A percentile compares a stretch with the other conserved stretches of the same genome.
These are phyloP conservation scores for Penicillium taxi DNA, from an alignment of 495 filamentous ascomycete species.

Conservation along the genomic window DNA sequence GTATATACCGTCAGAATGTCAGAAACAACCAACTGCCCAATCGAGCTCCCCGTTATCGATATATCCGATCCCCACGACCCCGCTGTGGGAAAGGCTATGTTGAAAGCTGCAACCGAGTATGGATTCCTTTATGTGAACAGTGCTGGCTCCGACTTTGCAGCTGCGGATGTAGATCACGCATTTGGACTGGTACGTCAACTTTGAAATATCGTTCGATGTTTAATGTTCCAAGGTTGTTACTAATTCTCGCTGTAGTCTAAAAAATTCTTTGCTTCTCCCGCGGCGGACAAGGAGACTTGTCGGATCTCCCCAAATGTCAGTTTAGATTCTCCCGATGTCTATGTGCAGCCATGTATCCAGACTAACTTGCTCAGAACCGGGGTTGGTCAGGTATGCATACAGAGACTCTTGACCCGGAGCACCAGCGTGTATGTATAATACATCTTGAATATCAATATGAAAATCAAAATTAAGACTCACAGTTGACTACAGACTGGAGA, in stretches of 20 bases:
- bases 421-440: slow-evolving; percentile 56
- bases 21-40: slow-evolving; percentile 30
- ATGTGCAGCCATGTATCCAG: not conserved
- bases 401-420: slow-evolving; percentile 78
- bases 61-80: slow-evolving; percentile 49
- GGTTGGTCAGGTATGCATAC: slow-evolving; percentile 87
- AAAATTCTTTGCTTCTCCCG: slow-evolving; percentile 65
- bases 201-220: slow-evolving; percentile 14
- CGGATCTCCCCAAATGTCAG: slow-evolving; percentile 59
- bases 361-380: slow-evolving; percentile 49
- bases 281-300: slow-evolving; percentile 64
- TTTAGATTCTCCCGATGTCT: not conserved
- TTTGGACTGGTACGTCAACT: slow-evolving; percentile 57
- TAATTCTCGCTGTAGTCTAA: slow-evolving; percentile 48
- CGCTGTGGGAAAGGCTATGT: slow-evolving; percentile 59
- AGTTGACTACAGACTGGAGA: slow-evolving; percentile 58
- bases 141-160: slow-evolving; percentile 57
- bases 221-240: slow-evolving; percentile 1
- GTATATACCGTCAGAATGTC: too few relatives aligned
- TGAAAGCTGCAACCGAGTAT: slow-evolving; percentile 70
- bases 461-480: slow-evolving; percentile 9
- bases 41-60: slow-evolving; percentile 71
- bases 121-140: slow-evolving; percentile 87
- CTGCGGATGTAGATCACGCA: slow-evolving; percentile 56
- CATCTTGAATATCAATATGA: not conserved